Percentiles rank a stretch among this genome's conserved stretches.
phyloP scores from a whole-genome alignment of 1,284 basidiomycete species.

The Ustilago bromivora region DNA sequence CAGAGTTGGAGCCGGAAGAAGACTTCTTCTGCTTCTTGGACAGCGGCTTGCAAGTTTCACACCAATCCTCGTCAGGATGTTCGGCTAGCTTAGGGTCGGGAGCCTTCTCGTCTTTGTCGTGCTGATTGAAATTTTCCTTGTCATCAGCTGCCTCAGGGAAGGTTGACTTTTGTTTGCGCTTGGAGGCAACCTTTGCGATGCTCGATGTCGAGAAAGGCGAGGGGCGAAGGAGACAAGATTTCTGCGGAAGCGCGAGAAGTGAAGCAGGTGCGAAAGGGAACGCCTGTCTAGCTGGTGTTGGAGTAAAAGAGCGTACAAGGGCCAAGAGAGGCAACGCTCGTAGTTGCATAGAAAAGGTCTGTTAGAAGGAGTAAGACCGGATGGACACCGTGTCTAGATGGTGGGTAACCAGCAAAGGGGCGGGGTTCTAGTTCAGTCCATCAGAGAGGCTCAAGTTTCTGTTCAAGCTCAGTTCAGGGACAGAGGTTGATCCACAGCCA shows the following conservation, averaged over 20 bases:
- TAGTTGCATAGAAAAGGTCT: slow-evolving; percentile 17
- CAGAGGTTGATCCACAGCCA: background rate
- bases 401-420: background rate
- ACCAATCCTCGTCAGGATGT: slow-evolving; percentile 45
- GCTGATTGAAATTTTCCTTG: slow-evolving; percentile 5
- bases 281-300: background rate
- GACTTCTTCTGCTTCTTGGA: slow-evolving; percentile 34
- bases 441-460: background rate
- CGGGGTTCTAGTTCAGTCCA: background rate
- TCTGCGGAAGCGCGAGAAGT: background rate
- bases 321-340: slow-evolving; percentile 4
- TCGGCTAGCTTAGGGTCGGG: slow-evolving; percentile 52
- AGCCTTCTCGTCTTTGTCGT: slow-evolving; percentile 36
- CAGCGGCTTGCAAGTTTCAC: slow-evolving; percentile 44
- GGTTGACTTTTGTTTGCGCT: slow-evolving; percentile 15
- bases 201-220: background rate
- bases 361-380: background rate
- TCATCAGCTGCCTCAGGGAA: slow-evolving; percentile 1
- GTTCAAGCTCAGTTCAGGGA: background rate
- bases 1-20: slow-evolving; percentile 5
- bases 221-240: background rate
- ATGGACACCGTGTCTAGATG: slow-evolving; percentile 7
- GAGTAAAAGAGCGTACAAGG: slow-evolving; percentile 11
- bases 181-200: slow-evolving; percentile 23
- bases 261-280: background rate